phyloP scores from a whole-genome alignment of 352 stramenopile genomes.

The Thraustotheca clavata region DNA sequence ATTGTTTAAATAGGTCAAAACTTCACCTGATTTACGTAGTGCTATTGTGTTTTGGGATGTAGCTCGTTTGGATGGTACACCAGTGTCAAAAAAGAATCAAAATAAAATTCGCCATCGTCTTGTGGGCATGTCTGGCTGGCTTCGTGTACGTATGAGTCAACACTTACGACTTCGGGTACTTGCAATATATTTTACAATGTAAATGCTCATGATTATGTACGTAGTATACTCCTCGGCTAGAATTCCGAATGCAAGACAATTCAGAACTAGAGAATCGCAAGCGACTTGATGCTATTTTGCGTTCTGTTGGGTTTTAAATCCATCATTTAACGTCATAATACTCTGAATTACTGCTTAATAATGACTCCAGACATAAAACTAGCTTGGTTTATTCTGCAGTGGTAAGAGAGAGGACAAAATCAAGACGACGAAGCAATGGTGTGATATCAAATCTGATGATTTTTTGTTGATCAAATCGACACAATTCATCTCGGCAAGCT shows the following conservation, averaged over 20 bases:
- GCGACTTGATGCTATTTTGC: conserved; percentile 3
- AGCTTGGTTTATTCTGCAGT: too few relatives aligned
- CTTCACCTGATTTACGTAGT: conserved; percentile 5
- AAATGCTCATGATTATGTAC: not conserved
- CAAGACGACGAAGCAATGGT: conserved; percentile 1
- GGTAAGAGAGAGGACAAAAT: not conserved
- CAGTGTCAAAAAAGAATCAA: not conserved
- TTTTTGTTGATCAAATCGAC: not conserved
- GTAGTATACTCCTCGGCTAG: conserved; percentile 17
- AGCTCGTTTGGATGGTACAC: not conserved
- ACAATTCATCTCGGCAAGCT: not conserved
- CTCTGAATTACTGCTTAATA: too few relatives aligned
- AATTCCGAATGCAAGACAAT: conserved; percentile 6
- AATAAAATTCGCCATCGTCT: not conserved
- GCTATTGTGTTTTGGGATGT: conserved; percentile 12
- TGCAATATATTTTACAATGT: not conserved
- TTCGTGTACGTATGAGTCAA: conserved; percentile 5
- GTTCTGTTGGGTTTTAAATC: not conserved
- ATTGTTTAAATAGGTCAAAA: not conserved
- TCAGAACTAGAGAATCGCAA: not conserved
- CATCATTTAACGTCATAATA: too few relatives aligned
- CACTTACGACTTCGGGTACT: conserved; percentile 6
- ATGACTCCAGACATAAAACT: too few relatives aligned
- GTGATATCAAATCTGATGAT: conserved; percentile 6
- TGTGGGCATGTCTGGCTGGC: not conserved